Percentiles rank a stretch among this genome's conserved stretches.
These are phyloP conservation scores for Baorangia bicolor DNA, from an alignment of 768 basidiomycete genomes.

Conservation along the genomic window DNA sequence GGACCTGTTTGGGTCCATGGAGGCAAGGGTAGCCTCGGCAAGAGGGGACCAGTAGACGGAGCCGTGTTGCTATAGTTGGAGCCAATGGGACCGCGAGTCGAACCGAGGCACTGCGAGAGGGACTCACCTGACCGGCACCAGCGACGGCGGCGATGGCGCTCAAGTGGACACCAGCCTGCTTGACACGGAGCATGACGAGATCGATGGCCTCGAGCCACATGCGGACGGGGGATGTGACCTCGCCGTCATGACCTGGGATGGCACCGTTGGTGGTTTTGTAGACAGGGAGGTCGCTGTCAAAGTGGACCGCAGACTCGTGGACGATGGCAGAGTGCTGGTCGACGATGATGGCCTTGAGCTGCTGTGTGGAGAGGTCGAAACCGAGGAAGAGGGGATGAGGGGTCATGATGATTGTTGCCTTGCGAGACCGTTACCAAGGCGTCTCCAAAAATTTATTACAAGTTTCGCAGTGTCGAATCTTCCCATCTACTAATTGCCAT, in stretches of 20 bases:
- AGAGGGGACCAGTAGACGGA: constrained; percentile 5
- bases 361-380: constrained; percentile 5
- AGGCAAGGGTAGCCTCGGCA: neutral
- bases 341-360: neutral
- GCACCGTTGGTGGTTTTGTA: neutral
- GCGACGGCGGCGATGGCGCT: neutral
- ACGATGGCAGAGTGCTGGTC: neutral
- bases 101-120: neutral
- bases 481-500: too few species aligned
- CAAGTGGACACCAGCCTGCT: neutral
- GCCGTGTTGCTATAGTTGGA: constrained; percentile 4
- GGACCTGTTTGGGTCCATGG: neutral
- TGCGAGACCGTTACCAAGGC: neutral
- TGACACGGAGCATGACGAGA: neutral
- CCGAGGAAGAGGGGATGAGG: constrained; percentile 1
- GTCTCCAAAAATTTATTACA: too few species aligned
- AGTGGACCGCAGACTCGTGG: neutral
- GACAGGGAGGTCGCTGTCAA: constrained; percentile 1
- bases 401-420: too few species aligned
- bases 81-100: neutral
- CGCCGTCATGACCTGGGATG: neutral
- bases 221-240: constrained; percentile 1
- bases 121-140: constrained; percentile 5
- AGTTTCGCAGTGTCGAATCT: too few species aligned
- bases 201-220: constrained; percentile 13